Percentiles rank a stretch among this genome's conserved stretches.
Conservation (phyloP, 495 filamentous ascomycete genomes). For the Copromyces sp. region DNA sequence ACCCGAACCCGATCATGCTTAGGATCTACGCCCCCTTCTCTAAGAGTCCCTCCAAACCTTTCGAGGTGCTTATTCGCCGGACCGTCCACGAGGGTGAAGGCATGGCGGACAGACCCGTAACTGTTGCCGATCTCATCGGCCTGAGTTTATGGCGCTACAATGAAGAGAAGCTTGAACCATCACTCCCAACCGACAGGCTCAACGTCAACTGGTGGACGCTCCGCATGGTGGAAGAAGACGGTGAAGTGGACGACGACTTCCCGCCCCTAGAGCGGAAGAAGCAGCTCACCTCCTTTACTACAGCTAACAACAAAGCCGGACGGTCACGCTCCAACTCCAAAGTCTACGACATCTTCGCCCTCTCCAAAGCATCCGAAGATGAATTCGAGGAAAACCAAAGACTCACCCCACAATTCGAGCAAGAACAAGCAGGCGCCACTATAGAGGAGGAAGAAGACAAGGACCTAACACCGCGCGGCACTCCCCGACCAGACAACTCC, state of each 20-base stretch:
- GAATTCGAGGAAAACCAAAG: slow-evolving; percentile 71
- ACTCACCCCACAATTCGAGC: slow-evolving; percentile 60
- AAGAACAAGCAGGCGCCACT: slow-evolving; percentile 40
- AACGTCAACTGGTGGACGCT: slow-evolving; percentile 90
- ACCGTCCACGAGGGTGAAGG: slow-evolving; percentile 62
- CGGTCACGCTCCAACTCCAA: slow-evolving; percentile 67
- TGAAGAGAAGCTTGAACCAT: slow-evolving; percentile 68
- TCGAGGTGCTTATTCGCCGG: slow-evolving; percentile 68
- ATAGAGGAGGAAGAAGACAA: slow-evolving; percentile 26
- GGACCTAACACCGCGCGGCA: slow-evolving; percentile 30
- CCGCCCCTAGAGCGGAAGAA: slow-evolving; percentile 72
- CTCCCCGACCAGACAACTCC: slow-evolving; percentile 32
- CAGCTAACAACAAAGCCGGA: slow-evolving; percentile 68
- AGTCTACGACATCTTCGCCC: slow-evolving; percentile 86
- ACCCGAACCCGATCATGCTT: slow-evolving; percentile 69
- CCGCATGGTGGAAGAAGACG: slow-evolving; percentile 78
- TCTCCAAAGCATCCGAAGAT: slow-evolving; percentile 68
- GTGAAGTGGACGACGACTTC: slow-evolving; percentile 93
- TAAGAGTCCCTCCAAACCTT: slow-evolving; percentile 52
- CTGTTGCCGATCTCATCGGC: slow-evolving; percentile 84
- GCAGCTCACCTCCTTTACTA: slow-evolving; percentile 75
- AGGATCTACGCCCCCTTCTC: slow-evolving; percentile 85
- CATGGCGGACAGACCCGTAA: slow-evolving; percentile 48
- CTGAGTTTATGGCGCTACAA: slow-evolving; percentile 78
- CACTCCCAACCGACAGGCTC: slow-evolving; percentile 54